Conservation (phyloP, 345 rosid genomes). For the Eutrema yunnanense region DNA sequence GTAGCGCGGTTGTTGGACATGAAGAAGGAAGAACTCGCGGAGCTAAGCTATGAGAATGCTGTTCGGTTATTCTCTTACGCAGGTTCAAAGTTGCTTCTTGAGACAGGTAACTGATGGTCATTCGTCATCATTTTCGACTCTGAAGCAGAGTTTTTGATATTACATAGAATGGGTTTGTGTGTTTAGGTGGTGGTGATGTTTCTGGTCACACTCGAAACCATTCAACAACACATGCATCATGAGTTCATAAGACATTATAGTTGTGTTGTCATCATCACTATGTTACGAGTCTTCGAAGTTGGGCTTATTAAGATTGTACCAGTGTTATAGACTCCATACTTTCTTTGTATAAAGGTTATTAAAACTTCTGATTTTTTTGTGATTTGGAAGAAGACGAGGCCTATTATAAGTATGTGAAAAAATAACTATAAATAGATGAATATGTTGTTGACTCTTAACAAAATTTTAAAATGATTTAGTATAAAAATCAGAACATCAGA, state of each 20-base stretch:
- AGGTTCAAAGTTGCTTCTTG: constrained; percentile 38
- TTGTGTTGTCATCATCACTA: constrained; percentile 1
- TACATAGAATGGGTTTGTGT: neutral
- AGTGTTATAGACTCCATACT: neutral
- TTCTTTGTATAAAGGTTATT: neutral
- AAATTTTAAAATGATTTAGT: neutral
- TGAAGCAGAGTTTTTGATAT: neutral
- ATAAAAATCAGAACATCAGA: neutral
- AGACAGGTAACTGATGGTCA: neutral
- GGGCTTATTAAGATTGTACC: neutral
- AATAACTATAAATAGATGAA: neutral
- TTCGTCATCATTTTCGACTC: neutral
- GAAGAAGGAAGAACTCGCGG: constrained; percentile 60
- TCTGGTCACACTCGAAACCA: constrained; percentile 7
- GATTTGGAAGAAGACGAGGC: neutral
- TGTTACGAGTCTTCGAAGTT: constrained; percentile 4
- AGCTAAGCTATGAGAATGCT: constrained; percentile 53
- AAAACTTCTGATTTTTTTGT: neutral
- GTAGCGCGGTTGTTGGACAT: constrained; percentile 63
- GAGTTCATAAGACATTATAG: neutral
- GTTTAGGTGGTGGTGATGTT: constrained; percentile 20
- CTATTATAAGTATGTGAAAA: neutral
- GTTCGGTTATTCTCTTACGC: constrained; percentile 55
- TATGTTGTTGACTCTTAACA: neutral
- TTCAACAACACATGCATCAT: constrained; percentile 11